Evolutionary conservation across 768 basidiomycete genomes (phyloP), one percentile per base, ranked within the genome.

Genomic region (Leucocoprinus birnbaumii): DNA sequence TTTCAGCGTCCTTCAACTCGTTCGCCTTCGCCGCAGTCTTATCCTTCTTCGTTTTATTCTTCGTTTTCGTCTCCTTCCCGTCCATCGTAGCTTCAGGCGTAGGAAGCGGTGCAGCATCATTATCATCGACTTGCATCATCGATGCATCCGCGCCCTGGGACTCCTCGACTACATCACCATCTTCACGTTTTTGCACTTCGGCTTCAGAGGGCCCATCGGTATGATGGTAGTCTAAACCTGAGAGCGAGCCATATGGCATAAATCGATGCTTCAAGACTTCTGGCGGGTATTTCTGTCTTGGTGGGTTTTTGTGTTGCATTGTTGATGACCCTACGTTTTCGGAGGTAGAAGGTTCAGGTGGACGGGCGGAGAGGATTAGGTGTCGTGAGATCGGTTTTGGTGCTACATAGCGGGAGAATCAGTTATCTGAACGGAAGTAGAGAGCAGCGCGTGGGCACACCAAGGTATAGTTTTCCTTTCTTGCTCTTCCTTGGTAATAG

Each of bases 231-330:
- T 31, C 1, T 38, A n/a, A 14, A 35, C 6, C 59, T 59, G 18
- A 58, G 59, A 74, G 64, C 13, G 85, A 80, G 1, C 87, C 87
- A 25, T 78, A 80, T 0, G 88, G 87, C 59, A 81, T 63, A 65
- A 86, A 90, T 1, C 71, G 64, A 60, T 89, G 87, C 55, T 75
- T 88, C 27, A 90, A 73, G 1, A 83, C 59, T 43, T 87, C 83
- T 45, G 73, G 70, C 0, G 88, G 80, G 61, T 89, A 82, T 9
- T 70, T 75, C 3, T 77, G 72, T 18, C 88, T 77, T 1, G 82
- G 76, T 6, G 83, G 80, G 56, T 83, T 83, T 63, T 80, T 71
- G 52, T 73, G 69, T 24, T 68, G 53, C 9, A 61, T 49, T 43
- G 53, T 48, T 48, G 62, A 48, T 3, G 60, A 43, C 1, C 60